phyloP scores from a whole-genome alignment of 208 protist species.

The Zelonia costaricensis region DNA sequence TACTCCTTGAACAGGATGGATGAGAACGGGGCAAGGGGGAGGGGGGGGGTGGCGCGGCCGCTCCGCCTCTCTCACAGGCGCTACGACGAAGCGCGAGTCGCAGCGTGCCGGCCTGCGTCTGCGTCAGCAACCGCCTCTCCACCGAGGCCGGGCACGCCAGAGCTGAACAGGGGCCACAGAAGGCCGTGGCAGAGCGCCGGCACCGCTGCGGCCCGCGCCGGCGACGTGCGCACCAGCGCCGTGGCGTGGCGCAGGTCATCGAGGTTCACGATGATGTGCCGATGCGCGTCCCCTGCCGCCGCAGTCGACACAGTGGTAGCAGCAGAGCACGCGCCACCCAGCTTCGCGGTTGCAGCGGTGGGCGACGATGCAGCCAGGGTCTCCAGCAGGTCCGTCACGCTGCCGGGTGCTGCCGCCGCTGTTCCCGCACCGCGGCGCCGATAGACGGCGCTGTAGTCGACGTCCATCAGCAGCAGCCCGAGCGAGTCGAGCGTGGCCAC shows the following conservation, averaged over 20 bases:
- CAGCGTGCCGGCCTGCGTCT: no score
- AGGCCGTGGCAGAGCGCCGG: constrained; percentile 37
- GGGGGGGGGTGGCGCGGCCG: no score
- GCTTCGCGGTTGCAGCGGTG: no score
- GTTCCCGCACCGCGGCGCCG: background rate
- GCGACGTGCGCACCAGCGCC: constrained; percentile 35
- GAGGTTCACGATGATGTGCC: constrained; percentile 41
- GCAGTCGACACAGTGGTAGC: background rate
- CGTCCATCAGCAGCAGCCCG: constrained; percentile 48
- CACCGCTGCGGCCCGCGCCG: constrained; percentile 12
- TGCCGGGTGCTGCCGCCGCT: constrained; percentile 3
- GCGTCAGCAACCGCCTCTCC: no score
- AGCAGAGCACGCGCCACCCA: background rate
- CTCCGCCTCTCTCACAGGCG: no score
- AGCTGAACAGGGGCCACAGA: constrained; percentile 44
- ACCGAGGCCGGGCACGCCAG: no score
- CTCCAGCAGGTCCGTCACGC: background rate
- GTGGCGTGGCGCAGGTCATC: constrained; percentile 46
- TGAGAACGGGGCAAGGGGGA: no score
- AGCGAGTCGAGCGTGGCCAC: constrained; percentile 49
- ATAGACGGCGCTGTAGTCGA: constrained; percentile 55
- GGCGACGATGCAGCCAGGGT: background rate
- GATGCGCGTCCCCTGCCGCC: background rate
- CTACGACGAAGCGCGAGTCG: no score
- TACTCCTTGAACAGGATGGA: no score